phyloP scores from a whole-genome alignment of 2,329 filamentous ascomycete genomes.

The Pestalotiopsis sp. region DNA sequence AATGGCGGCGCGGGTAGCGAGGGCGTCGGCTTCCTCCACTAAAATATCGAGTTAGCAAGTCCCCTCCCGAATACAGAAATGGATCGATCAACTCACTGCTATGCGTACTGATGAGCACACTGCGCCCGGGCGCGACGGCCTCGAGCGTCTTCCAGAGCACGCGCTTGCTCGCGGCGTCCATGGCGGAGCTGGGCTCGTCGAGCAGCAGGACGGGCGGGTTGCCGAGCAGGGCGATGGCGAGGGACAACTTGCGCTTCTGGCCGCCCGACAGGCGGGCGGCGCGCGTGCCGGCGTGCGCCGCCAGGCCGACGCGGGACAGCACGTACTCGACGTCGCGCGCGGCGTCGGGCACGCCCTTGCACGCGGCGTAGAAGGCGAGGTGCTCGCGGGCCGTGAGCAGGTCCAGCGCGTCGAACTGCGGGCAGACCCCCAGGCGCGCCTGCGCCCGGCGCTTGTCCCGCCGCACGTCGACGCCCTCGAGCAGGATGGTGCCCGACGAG shows the following conservation, averaged over 20 bases:
- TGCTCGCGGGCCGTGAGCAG: constrained; percentile 75
- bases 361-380: constrained; percentile 71
- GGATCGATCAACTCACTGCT: constrained; percentile 34
- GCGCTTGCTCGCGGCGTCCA: constrained; percentile 70
- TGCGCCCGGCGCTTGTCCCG: constrained; percentile 65
- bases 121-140: constrained; percentile 66
- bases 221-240: constrained; percentile 76
- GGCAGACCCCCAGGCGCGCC: constrained; percentile 71
- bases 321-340: constrained; percentile 67
- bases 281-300: constrained; percentile 63
- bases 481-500: constrained; percentile 65
- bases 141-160: constrained; percentile 76
- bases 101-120: constrained; percentile 75
- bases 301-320: constrained; percentile 67
- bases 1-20: constrained; percentile 72
- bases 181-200: constrained; percentile 80
- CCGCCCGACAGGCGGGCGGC: constrained; percentile 73
- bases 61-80: no score
- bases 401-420: constrained; percentile 75
- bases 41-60: not conserved
- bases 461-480: constrained; percentile 68
- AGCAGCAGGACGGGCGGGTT: constrained; percentile 75
- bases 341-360: constrained; percentile 67
- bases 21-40: constrained; percentile 81
- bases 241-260: constrained; percentile 75